Evolutionary conservation across 192 early-diverging fungal species (phyloP), one percentile per base, ranked within the genome.

Genomic region (Podila clonocystis): DNA sequence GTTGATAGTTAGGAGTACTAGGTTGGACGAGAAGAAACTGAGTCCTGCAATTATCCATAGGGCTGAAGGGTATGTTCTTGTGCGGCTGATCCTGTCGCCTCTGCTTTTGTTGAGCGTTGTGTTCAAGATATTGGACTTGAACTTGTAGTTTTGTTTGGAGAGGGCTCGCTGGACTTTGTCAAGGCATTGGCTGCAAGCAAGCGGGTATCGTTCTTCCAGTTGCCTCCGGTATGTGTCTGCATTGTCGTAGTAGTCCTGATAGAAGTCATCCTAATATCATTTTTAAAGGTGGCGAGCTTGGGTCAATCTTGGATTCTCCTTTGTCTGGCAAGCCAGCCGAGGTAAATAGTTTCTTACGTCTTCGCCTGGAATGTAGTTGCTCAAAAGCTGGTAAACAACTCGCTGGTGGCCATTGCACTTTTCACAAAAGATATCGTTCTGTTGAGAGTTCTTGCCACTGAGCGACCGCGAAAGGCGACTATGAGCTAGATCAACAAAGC

Each of bases 341-440:
- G 29, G 29, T 4, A n/a, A 20, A 48, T 58, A 38, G 20, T 22
- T 2, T 45, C 65, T 50, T 80, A 80, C 77, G 17, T 80, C 67
- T 22, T 80, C 77, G 11, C 72, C 77, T 22, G 77, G 77, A 7
- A 80, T 80, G 24, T 80, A 80, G 67, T 73, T 80, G 67, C 77
- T 80, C 5, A 80, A 38, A 2, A 80, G 62, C 29, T 80, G 77
- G 34, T 80, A 80, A 0, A 80, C 70, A 8, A 80, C 71, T 7
- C 77, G 50, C 36, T 80, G 77, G 26, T 80, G 70, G 1, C 70
- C 57, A 49, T 65, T 80, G 24, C 77, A 80, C n/a, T 59, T 72
- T 28, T 80, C 77, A 26, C 77, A 80, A 49, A 80, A 80, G 12
- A 80, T 6, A 9, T 68, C 67, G n/a, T 61, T 65, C 57, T 73